Base-by-base conservation (phyloP, 371 early-diverging fungal genomes). In the Syncephalastrum racemosum region DNA sequence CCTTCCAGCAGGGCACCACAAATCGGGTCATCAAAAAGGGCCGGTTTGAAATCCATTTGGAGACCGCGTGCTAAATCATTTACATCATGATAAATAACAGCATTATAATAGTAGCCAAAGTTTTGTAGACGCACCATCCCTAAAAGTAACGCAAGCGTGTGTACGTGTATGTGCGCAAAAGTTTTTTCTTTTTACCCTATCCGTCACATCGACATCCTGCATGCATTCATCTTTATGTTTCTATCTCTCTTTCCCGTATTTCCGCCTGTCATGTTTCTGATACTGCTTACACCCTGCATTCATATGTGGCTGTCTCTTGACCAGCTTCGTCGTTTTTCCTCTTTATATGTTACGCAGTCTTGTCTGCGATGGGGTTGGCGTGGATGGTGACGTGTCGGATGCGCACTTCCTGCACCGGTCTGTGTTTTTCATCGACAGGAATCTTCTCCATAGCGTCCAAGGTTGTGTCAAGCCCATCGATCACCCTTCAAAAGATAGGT, bases 311-410 rank as follows among this genome's bases (percentile, higher is more conserved):
- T 45, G 46, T 45, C 12, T 10, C 12, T 15, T 7, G 46, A 13
- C 19, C 46, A 10, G 7, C 14, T 22, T 45, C 46, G 22, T 45
- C 46, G 7, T 14, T 22, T 19, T 45, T 6, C 2, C 13, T 31
- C 10, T 31, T 31, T 31, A 2, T 10, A 31, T 31, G 36, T 31
- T 10, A 31, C 2, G 36, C 36, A 31, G 57, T 44, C 44, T 77
- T 77, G 45, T 94, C 92, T 4, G 97, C 96, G 36, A 97, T 77
- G 8, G 98, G 98, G 66, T 97, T 97, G n/a, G 98, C 95, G 73
- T 96, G 96, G 39, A 97, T 90, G 0, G 92, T 95, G 13, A 95
- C 84, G 3, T 79, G 77, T 50, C 74, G 77, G 18, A 97, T 90
- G 58, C 84, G 80, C 16, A 95, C 80, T 1, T 90, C 91, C 59